Evolutionary conservation across 176 grass and related monocot genomes (phyloP), one percentile per base, ranked within the genome.

Genomic region (Oryza meyeriana): DNA sequence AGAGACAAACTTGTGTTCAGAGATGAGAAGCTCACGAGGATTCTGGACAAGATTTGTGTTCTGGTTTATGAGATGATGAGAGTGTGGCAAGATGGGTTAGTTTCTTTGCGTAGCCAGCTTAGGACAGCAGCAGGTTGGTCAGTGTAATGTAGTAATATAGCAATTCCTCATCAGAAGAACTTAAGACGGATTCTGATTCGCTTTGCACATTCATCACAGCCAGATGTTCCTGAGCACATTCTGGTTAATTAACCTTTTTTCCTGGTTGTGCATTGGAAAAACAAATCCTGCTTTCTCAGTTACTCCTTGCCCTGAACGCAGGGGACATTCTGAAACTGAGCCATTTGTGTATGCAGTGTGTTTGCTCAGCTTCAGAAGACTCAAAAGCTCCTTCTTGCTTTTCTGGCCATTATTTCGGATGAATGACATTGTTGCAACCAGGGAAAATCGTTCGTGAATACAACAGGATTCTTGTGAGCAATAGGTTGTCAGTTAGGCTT

Each of bases 101-200:
- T 69, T 76, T 63, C 31, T 79, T 80, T 29, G 38, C 25, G 59
- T 74, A 75, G 42, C 12, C 42, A 44, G 76, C 14, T 84, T 85
- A 71, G 79, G 38, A 78, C 33, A 74, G 28, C 11, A 83, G 64
- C 48, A 65, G 72, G 17, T 61, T 42, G 17, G 71, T 76, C 10
- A 68, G 27, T 61, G 75, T 50, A 73, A 67, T 68, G 83, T 81
- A 76, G 77, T 85, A 86, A 90, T 24, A 82, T 82, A 85, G 64
- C n/a, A 52, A 72, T 77, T 85, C 66, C 71, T 89, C 66, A 4
- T 59, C 72, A 73, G 72, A 59, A 59, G 18, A 55, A n/a, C 5
- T 59, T 25, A 57, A 79, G 58, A 78, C 73, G 64, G 10, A 57
- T 73, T 83, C 42, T 39, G 71, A 25, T 63, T 66, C 42, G 59